Evolutionary conservation across 345 rosid genomes (phyloP).

Genomic region (Lepidium sativum): DNA sequence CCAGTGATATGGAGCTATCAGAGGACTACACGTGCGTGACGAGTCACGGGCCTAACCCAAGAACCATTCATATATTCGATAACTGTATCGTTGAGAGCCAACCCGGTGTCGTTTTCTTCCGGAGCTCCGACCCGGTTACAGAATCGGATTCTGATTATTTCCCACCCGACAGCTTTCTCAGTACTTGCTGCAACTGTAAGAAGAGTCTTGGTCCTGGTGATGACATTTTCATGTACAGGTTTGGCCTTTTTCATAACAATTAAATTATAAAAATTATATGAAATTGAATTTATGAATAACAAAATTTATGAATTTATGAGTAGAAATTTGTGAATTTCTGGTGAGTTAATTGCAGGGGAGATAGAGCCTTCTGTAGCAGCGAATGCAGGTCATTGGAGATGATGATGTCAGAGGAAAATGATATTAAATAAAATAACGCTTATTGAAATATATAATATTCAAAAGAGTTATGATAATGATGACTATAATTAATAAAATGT

Average conservation of each 20-base stretch:
- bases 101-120: slow-evolving; percentile 40
- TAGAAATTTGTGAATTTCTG: not conserved
- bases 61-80: slow-evolving; percentile 81
- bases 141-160: slow-evolving; percentile 26
- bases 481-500: slow-evolving; percentile 12
- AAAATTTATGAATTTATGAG: not conserved
- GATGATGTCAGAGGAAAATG: slow-evolving; percentile 43
- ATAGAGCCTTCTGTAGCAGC: slow-evolving; percentile 83
- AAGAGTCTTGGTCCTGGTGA: slow-evolving; percentile 69
- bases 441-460: not conserved
- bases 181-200: slow-evolving; percentile 70
- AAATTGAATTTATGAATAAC: not conserved
- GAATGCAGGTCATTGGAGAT: slow-evolving; percentile 77
- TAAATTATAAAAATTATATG: not conserved
- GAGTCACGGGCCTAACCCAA: slow-evolving; percentile 75
- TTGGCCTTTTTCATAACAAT: not conserved
- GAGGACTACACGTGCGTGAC: slow-evolving; percentile 95
- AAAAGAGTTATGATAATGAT: slow-evolving; percentile 13
- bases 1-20: slow-evolving; percentile 67
- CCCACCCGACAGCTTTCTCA: slow-evolving; percentile 58
- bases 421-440: slow-evolving; percentile 7
- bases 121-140: slow-evolving; percentile 21
- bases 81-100: slow-evolving; percentile 67
- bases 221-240: slow-evolving; percentile 96
- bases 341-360: slow-evolving; percentile 49